phyloP scores from a whole-genome alignment of 1,284 basidiomycete genomes.

The Phylloporus gajari region DNA sequence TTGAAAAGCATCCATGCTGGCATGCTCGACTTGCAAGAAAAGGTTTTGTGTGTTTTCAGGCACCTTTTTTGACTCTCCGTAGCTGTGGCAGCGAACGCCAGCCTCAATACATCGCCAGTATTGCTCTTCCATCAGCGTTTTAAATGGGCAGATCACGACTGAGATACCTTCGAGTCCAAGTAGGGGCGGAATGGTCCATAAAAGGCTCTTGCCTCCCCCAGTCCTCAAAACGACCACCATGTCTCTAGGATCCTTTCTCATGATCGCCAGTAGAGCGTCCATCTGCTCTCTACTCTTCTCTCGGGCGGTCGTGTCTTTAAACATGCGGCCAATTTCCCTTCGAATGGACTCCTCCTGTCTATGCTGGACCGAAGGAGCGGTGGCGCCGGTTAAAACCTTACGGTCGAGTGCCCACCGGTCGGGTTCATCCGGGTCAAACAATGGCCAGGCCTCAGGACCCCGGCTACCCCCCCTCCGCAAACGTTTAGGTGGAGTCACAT shows the following conservation, averaged over 20 bases:
- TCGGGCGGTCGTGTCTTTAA: background rate
- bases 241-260: background rate
- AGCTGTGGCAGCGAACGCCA: background rate
- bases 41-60: constrained; percentile 2
- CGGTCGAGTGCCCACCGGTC: too few relatives aligned
- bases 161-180: background rate
- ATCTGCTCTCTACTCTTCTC: constrained; percentile 19
- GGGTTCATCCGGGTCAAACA: too few relatives aligned
- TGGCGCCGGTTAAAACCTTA: too few relatives aligned
- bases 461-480: too few relatives aligned
- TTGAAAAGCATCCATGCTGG: background rate
- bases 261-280: constrained; percentile 5
- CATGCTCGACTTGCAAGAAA: constrained; percentile 24
- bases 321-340: background rate
- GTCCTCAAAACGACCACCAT: constrained; percentile 17
- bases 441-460: too few relatives aligned
- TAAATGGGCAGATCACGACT: constrained; percentile 17
- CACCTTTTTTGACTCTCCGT: background rate
- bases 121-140: constrained; percentile 15
- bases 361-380: too few relatives aligned
- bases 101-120: background rate
- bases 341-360: constrained; percentile 3
- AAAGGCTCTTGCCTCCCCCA: constrained; percentile 20
- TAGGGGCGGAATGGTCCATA: constrained; percentile 14
- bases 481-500: too few relatives aligned